Percentiles rank a stretch among this genome's conserved stretches.
Evolutionary conservation across 139 green algal genomes (phyloP).

Genomic region (Tetradesmus obliquus): DNA sequence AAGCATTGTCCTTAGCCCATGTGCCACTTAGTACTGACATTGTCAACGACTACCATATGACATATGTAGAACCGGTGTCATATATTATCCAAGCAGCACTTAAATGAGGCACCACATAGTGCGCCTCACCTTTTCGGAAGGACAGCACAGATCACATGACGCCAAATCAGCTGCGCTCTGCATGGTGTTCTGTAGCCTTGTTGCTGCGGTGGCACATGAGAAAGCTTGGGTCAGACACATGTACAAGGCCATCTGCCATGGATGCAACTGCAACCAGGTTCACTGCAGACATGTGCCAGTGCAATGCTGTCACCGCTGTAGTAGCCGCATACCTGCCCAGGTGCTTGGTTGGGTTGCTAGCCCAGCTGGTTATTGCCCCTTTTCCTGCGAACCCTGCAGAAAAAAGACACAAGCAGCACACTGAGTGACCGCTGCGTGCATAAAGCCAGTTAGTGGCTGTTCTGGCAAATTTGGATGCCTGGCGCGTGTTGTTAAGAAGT

Average conservation of each 20-base stretch:
- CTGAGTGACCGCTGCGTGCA: neutral
- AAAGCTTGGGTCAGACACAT: too few relatives aligned
- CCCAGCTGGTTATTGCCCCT: conserved; percentile 69
- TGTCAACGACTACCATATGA: too few relatives aligned
- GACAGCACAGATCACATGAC: too few relatives aligned
- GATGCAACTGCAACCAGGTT: neutral
- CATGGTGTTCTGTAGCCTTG: too few relatives aligned
- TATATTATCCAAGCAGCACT: too few relatives aligned
- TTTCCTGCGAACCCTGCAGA: conserved; percentile 61
- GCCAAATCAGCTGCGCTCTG: too few relatives aligned
- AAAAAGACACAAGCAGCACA: neutral
- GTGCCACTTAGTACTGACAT: too few relatives aligned
- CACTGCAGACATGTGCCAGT: neutral
- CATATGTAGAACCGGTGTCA: too few relatives aligned
- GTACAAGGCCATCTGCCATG: neutral
- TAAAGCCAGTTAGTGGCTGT: neutral
- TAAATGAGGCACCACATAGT: too few relatives aligned
- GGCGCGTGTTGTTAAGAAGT: neutral
- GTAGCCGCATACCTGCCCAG: neutral
- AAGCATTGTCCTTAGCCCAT: too few relatives aligned
- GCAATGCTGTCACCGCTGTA: neutral
- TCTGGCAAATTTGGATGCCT: neutral
- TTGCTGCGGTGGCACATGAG: too few relatives aligned
- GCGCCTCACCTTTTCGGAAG: too few relatives aligned
- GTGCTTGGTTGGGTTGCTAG: conserved; percentile 56